Base-by-base conservation (phyloP, 2,329 filamentous ascomycete species). In the Nothophaeocryptopus gaeumannii region DNA sequence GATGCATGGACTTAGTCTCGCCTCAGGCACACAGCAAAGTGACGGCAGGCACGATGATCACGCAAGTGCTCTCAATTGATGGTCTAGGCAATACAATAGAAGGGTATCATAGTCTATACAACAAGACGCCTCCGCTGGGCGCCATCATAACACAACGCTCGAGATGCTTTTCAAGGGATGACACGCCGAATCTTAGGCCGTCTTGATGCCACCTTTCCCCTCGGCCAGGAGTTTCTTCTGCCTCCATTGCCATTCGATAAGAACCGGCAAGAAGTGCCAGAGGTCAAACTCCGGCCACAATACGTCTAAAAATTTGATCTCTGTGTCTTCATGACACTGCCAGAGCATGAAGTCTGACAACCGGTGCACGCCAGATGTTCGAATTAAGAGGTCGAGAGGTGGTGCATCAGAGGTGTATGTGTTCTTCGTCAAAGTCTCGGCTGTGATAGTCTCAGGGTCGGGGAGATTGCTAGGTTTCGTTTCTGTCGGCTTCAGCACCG, bases 341-440 rank as follows among this genome's bases (percentile, higher is more conserved):
- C 93, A 99, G 31, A 99, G 83, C 91, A 99, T 93, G 63, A 97
- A 99, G 68, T 99, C 93, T 66, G 90, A 96, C 51, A 99, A 75
- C 41, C 93, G 81, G 69, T 91, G 86, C 11, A 99, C 93, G 26
- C 91, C 92, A 55, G 90, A 96, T 4, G 93, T 99, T 43, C 93
- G 83, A 43, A 99, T 80, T 47, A 99, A 84, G 10, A 99, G 79
- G 65, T 99, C 93, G 36, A 97, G 75, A 1, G 93, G 93, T 12
- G 93, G 93, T 55, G 88, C 85, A 45, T 83, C 82, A 41, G 86
- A 82, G 3, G 92, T 97, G 72, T 95, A 93, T 74, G 95, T 89
- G 71, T 96, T 89, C 53, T 83, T 82, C 46, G 85, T 86, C 47
- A 99, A 76, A 0, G 88, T 95, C 55, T 89, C 83, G 29, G 84